Percentiles rank a stretch among this genome's conserved stretches.
phyloP scores from a whole-genome alignment of 139 green algal species.

The Tetraselmis chui region DNA sequence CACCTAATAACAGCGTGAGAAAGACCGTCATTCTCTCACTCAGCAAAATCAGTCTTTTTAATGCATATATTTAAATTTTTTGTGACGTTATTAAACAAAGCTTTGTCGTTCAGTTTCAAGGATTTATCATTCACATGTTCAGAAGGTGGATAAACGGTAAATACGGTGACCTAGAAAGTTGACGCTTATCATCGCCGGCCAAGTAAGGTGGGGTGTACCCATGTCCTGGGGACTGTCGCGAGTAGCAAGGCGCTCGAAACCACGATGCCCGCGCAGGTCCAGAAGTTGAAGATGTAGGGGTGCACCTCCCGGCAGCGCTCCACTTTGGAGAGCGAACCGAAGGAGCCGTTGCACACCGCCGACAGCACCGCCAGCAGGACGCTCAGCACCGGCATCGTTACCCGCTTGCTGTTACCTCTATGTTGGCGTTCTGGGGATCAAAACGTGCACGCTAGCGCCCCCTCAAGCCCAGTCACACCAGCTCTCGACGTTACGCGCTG shows the following conservation, averaged over 20 bases:
- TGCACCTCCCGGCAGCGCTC: background rate
- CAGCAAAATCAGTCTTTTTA: no score
- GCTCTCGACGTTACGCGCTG: background rate
- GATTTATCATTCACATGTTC: background rate
- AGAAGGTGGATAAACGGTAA: background rate
- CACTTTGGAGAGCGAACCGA: constrained; percentile 19
- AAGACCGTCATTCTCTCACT: no score
- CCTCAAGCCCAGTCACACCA: background rate
- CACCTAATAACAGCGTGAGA: constrained; percentile 13
- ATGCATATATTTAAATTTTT: no score
- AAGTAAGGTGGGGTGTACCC: background rate
- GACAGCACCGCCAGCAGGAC: background rate
- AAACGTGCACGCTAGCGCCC: background rate
- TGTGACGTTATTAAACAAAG: background rate
- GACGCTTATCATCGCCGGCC: background rate
- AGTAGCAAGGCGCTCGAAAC: background rate
- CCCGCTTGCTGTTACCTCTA: background rate
- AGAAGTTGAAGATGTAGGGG: constrained; percentile 15
- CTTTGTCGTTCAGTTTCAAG: background rate
- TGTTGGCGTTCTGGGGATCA: constrained; percentile 1
- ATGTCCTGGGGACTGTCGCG: background rate
- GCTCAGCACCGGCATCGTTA: background rate
- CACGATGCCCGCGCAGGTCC: constrained; percentile 3
- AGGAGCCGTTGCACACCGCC: constrained; percentile 25
- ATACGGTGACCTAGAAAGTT: background rate